phyloP scores from a whole-genome alignment of 1,284 basidiomycete genomes.

The Apiotrichum gamsii region DNA sequence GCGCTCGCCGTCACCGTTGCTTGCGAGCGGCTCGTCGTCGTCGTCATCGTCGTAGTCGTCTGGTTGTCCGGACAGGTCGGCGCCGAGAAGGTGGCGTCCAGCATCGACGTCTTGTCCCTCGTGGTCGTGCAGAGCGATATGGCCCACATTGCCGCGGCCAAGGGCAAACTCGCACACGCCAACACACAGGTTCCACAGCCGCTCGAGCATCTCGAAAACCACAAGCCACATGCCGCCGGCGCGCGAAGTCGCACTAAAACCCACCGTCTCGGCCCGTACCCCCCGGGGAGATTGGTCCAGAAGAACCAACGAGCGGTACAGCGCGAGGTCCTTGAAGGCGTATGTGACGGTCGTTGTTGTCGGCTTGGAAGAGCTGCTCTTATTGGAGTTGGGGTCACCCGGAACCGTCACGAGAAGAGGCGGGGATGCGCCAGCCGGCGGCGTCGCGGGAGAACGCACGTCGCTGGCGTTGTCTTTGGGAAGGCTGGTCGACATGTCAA shows the following conservation, averaged over 20 bases:
- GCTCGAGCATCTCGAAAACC: constrained; percentile 33
- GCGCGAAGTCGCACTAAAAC: constrained; percentile 13
- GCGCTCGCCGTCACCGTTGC: neutral
- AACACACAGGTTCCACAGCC: constrained; percentile 34
- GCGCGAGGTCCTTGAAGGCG: constrained; percentile 32
- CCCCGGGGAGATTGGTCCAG: constrained; percentile 28
- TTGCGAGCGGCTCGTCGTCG: neutral
- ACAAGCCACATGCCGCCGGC: constrained; percentile 35
- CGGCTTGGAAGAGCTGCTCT: neutral
- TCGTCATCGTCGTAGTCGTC: constrained; percentile 7
- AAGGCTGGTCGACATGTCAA: constrained; percentile 34
- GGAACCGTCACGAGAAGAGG: constrained; percentile 2
- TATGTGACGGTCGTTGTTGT: constrained; percentile 21
- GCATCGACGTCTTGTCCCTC: constrained; percentile 30
- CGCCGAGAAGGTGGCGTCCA: constrained; percentile 14
- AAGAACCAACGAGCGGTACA: constrained; percentile 36
- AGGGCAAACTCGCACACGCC: constrained; percentile 44
- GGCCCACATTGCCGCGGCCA: constrained; percentile 24
- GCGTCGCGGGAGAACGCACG: constrained; percentile 9
- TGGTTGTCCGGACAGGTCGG: constrained; percentile 12
- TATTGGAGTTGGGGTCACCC: neutral
- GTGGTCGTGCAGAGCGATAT: constrained; percentile 24
- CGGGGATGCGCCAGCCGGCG: constrained; percentile 1
- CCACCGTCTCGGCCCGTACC: constrained; percentile 18
- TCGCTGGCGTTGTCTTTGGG: constrained; percentile 8